Evolutionary conservation across 768 basidiomycete species (phyloP), one percentile per base, ranked within the genome.

Genomic region (Mycena belliarum): DNA sequence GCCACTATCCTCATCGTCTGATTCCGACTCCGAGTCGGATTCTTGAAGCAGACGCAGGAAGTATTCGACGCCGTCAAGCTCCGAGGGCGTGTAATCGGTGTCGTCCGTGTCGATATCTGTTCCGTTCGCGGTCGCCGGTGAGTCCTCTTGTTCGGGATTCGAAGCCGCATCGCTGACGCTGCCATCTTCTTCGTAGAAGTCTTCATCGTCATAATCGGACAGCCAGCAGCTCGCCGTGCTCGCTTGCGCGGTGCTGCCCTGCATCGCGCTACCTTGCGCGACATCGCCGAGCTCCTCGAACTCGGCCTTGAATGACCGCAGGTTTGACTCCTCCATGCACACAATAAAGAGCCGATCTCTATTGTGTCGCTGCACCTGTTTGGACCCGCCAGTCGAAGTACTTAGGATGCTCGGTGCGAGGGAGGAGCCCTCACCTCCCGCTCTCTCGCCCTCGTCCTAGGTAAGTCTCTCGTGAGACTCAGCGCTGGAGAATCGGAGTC

Each of bases 161-260:
- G 40, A 41, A 8, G 7, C 40, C 11, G 40, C 21, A 4, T 24
- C n/a, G 35, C 18, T 32, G 48, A 54, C n/a, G 44, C 21, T 33
- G 21, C 35, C 42, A 41, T 55, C 59, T 50, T 60, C 59, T 40
- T 42, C 33, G n/a, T n/a, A n/a, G n/a, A n/a, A n/a, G n/a, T n/a
- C n/a, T n/a, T n/a, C n/a, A n/a, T n/a, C n/a, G 9, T 60, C 59
- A 28, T 46, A 48, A 18, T 60, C 52, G 4, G 47, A 54, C 4
- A 59, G 33, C 57, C 52, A 59, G 21, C 21, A 24, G 9, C 42
- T 16, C 9, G 52, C 46, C n/a, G n/a, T n/a, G 32, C 29, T 42
- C 2, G 23, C 37, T 8, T 41, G 37, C 29, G 33, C 29, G 23
- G 16, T 29, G 23, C 15, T 29, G 29, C 35, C 48, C 32, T 29